Conservation (phyloP, 1,284 basidiomycete species). For the Coniophora puteana region DNA sequence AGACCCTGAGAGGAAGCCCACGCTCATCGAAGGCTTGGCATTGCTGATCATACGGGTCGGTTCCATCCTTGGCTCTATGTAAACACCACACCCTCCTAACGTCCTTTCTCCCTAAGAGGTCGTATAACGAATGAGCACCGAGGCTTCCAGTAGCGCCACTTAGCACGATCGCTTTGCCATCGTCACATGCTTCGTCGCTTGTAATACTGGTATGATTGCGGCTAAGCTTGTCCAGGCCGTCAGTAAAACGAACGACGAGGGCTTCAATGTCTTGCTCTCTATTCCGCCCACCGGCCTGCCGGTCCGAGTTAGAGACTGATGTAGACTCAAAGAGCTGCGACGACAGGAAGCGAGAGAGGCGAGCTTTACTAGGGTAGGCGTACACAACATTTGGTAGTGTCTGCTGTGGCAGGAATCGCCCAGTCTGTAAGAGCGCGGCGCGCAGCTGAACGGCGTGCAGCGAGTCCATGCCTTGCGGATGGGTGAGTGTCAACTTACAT, state of each 20-base stretch:
- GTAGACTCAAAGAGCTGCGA: background rate
- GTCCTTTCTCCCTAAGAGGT: background rate
- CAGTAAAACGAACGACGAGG: background rate
- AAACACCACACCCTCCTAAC: background rate
- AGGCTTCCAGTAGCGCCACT: background rate
- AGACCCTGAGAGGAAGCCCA: background rate
- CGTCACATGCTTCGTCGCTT: background rate
- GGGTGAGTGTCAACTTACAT: too few species aligned
- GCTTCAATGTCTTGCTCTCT: background rate
- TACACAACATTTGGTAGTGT: background rate
- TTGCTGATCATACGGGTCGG: background rate
- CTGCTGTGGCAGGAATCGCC: background rate
- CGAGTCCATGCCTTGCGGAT: slow-evolving; percentile 1
- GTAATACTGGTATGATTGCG: background rate
- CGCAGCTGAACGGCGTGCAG: slow-evolving; percentile 1
- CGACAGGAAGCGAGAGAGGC: background rate
- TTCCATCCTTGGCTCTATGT: background rate
- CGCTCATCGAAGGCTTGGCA: background rate
- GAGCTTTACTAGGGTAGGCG: background rate
- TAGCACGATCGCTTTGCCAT: background rate
- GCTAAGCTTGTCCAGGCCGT: background rate
- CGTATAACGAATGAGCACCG: background rate
- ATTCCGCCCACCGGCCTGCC: too few species aligned
- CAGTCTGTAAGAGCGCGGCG: background rate
- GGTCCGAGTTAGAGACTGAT: background rate